Conservation (phyloP, 140 eudicot species). For the Ambrosia hybrid region DNA sequence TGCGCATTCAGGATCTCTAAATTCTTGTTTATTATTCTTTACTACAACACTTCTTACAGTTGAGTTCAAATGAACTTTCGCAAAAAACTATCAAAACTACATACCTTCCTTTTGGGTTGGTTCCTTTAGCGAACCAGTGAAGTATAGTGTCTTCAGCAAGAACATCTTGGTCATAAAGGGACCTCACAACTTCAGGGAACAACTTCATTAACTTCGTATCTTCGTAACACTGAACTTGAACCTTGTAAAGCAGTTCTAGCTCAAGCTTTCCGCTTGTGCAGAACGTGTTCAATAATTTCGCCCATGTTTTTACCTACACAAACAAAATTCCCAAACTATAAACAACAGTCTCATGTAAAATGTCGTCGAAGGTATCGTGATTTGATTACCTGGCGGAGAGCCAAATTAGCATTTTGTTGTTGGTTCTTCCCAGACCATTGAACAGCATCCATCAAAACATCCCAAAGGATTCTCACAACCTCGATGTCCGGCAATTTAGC, state of each 20-base stretch:
- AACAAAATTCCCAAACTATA: neutral
- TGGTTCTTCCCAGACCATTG: conserved; percentile 99
- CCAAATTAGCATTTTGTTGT: conserved; percentile 95
- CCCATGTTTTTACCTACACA: conserved; percentile 91
- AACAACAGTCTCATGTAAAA: neutral
- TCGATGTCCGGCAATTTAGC: conserved; percentile 93
- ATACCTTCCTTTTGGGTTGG: conserved; percentile 97
- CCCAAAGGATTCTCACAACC: conserved; percentile 91
- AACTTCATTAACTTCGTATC: conserved; percentile 93
- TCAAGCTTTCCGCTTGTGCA: conserved; percentile 95
- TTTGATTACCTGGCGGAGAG: conserved; percentile 76
- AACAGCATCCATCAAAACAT: conserved; percentile 97
- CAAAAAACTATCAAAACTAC: neutral
- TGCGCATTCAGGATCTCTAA: neutral
- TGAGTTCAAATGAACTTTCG: neutral
- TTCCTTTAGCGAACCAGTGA: conserved; percentile 95
- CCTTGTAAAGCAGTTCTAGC: conserved; percentile 83
- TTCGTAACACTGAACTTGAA: conserved; percentile 95
- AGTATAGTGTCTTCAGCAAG: conserved; percentile 97
- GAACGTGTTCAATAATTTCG: conserved; percentile 66
- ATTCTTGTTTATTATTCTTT: neutral
- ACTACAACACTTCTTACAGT: too few relatives aligned
- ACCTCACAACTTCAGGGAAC: conserved; percentile 92
- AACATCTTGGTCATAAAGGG: conserved; percentile 93
- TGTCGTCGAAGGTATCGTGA: neutral